phyloP scores from a whole-genome alignment of 495 filamentous ascomycete species.

The Lepraria neglecta region DNA sequence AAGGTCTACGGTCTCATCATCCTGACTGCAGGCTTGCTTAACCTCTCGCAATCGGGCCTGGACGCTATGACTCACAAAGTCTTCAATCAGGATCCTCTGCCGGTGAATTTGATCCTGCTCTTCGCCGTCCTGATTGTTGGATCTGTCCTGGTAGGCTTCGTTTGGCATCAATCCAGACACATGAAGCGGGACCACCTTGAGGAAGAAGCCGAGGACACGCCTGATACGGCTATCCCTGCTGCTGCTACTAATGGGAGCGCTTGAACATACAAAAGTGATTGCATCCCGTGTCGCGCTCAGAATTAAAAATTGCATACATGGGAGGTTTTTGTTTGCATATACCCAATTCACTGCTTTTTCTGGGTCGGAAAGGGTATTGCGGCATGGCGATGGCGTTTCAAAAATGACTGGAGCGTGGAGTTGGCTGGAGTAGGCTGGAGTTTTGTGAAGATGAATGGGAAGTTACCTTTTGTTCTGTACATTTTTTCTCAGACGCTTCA shows the following conservation, averaged over 20 bases:
- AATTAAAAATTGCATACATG: not conserved
- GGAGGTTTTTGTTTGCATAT: not conserved
- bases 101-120: constrained; percentile 69
- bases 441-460: no score
- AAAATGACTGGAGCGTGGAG: no score
- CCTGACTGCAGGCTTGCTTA: constrained; percentile 77
- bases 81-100: constrained; percentile 66
- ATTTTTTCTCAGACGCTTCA: no score
- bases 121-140: constrained; percentile 55
- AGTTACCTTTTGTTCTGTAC: no score
- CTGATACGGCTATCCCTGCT: constrained; percentile 33
- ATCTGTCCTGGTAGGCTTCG: constrained; percentile 52
- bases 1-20: constrained; percentile 95
- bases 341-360: not conserved
- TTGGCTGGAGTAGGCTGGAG: no score
- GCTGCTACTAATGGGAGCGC: constrained; percentile 13
- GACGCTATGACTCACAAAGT: constrained; percentile 71
- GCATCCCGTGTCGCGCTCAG: not conserved
- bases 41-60: constrained; percentile 77
- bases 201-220: constrained; percentile 36
- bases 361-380: not conserved
- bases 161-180: constrained; percentile 34
- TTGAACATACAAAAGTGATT: not conserved
- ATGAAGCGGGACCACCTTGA: constrained; percentile 33
- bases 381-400: constrained; percentile 6